A percentile compares a stretch with the other conserved stretches of the same genome.
phyloP scores from a whole-genome alignment of 164 flowering plant species.

The Liquidambar formosana region DNA sequence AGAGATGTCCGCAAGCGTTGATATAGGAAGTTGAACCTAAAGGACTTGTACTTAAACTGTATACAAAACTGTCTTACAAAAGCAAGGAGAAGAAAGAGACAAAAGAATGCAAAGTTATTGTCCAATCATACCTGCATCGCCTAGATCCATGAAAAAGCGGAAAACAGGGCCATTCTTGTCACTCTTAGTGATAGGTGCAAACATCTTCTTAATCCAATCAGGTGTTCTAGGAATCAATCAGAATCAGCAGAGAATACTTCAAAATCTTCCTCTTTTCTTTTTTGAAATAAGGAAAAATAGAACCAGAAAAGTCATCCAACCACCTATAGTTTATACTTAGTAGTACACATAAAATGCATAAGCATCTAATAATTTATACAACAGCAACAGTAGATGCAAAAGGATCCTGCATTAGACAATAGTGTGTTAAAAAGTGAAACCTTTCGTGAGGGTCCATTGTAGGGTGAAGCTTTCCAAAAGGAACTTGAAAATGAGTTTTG shows the following conservation, averaged over 20 bases:
- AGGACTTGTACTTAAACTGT: neutral
- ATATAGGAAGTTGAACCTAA: neutral
- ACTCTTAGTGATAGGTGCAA: constrained; percentile 57
- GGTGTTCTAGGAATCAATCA: constrained; percentile 55
- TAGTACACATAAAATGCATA: too few relatives aligned
- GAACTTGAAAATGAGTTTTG: too few relatives aligned
- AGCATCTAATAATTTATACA: too few relatives aligned
- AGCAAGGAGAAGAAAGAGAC: neutral
- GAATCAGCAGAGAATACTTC: neutral
- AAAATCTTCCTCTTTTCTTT: too few relatives aligned
- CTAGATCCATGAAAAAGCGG: constrained; percentile 92
- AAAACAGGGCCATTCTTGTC: constrained; percentile 82
- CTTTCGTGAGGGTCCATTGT: too few relatives aligned
- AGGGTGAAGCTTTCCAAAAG: too few relatives aligned
- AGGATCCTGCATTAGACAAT: too few relatives aligned
- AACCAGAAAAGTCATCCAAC: neutral
- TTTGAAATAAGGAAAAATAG: too few relatives aligned
- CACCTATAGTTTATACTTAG: neutral
- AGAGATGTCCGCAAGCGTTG: neutral
- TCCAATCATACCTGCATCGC: constrained; percentile 77
- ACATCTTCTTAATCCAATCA: constrained; percentile 79
- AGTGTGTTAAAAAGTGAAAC: too few relatives aligned
- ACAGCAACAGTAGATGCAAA: too few relatives aligned
- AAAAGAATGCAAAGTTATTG: neutral
- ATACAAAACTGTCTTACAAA: neutral